Evolutionary conservation across 495 filamentous ascomycete species (phyloP).

Genomic region (Cercophora scortea): DNA sequence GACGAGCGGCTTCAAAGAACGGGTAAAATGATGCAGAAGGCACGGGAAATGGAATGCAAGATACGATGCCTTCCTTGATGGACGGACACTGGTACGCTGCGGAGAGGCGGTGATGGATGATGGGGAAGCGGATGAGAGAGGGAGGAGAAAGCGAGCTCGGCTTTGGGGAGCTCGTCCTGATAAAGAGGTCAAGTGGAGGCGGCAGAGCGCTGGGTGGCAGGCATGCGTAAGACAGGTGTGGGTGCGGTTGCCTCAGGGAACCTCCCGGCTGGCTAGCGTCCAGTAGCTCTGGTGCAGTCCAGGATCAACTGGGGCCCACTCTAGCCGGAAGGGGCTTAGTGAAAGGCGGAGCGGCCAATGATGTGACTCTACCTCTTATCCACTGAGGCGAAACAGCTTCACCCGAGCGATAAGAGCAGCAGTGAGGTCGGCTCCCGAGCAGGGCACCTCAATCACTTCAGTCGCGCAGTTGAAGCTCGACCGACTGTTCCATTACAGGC

Average conservation of each 20-base stretch:
- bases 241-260: constrained; percentile 19
- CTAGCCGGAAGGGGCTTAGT: constrained; percentile 10
- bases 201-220: background rate
- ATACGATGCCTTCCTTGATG: constrained; percentile 21
- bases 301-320: constrained; percentile 9
- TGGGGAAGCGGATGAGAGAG: constrained; percentile 21
- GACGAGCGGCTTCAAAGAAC: constrained; percentile 32
- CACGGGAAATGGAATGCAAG: constrained; percentile 8
- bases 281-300: constrained; percentile 6
- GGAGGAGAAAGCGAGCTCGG: constrained; percentile 19
- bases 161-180: constrained; percentile 25
- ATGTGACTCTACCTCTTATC: constrained; percentile 1
- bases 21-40: constrained; percentile 14
- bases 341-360: constrained; percentile 23
- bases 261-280: constrained; percentile 3
- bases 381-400: constrained; percentile 13
- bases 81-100: constrained; percentile 16
- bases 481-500: too few relatives aligned
- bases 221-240: constrained; percentile 16
- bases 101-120: constrained; percentile 30
- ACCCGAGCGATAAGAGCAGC: background rate
- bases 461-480: too few relatives aligned
- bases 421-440: background rate
- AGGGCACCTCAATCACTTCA: background rate
- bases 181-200: constrained; percentile 19